These are phyloP conservation scores for Oryza punctata DNA, from an alignment of 176 grass and related monocot species.

Conservation along the genomic window DNA sequence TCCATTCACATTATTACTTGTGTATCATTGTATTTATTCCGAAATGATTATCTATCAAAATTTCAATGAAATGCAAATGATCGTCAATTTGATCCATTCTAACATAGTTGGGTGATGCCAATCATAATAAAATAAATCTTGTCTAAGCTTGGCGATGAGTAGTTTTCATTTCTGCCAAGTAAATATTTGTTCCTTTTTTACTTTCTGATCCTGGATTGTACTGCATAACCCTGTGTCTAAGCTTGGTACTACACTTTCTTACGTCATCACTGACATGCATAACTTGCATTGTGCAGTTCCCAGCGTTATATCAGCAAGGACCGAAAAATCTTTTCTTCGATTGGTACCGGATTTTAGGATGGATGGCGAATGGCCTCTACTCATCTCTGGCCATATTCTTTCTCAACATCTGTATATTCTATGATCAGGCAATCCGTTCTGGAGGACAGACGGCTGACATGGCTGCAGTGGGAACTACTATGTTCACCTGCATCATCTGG, in stretches of 20 bases:
- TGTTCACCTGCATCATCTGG: conserved; percentile 99
- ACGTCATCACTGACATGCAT: conserved; percentile 31
- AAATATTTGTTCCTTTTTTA: conserved; percentile 34
- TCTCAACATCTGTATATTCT: conserved; percentile 87
- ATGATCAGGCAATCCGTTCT: conserved; percentile 61
- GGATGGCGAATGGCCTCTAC: conserved; percentile 99
- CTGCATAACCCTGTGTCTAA: background rate
- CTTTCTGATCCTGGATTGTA: conserved; percentile 11
- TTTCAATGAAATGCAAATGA: conserved; percentile 30
- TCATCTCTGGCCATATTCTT: conserved; percentile 88
- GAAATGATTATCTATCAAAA: background rate
- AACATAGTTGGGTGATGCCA: background rate
- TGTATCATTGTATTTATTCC: background rate
- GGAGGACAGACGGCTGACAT: conserved; percentile 91
- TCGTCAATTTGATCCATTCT: background rate
- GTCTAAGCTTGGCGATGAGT: background rate
- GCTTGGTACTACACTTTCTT: background rate
- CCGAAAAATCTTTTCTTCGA: conserved; percentile 98
- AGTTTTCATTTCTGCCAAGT: conserved; percentile 7
- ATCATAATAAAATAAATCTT: conserved; percentile 4
- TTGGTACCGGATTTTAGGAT: conserved; percentile 93
- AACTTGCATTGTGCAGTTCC: conserved; percentile 68
- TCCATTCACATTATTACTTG: background rate
- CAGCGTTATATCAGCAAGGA: conserved; percentile 97
- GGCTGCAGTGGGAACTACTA: conserved; percentile 86